A percentile compares a stretch with the other conserved stretches of the same genome.
Evolutionary conservation across 192 early-diverging fungal species (phyloP).

Genomic region (Pilobolus umbonatus): DNA sequence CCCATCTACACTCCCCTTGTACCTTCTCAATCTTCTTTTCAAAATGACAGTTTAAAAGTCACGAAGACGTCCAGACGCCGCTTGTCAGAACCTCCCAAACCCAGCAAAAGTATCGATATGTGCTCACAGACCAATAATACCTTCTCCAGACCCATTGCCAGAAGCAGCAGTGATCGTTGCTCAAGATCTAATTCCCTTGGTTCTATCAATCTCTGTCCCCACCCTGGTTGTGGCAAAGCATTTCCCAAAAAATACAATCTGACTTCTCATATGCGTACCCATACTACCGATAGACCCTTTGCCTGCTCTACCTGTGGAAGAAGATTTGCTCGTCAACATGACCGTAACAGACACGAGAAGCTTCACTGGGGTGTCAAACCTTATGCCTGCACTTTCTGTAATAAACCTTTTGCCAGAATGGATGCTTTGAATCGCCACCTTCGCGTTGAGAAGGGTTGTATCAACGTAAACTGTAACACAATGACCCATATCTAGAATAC

Average conservation of each 20-base stretch:
- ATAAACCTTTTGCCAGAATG: conserved; percentile 67
- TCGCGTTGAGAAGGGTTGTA: conserved; percentile 31
- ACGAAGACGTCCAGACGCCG: conserved; percentile 15
- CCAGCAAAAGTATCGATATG: neutral
- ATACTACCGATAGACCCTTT: conserved; percentile 74
- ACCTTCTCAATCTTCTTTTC: neutral
- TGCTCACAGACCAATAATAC: neutral
- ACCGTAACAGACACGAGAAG: conserved; percentile 80
- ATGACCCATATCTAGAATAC: too few species aligned
- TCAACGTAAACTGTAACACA: too few species aligned
- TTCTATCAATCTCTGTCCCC: conserved; percentile 7
- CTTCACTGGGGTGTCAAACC: conserved; percentile 70
- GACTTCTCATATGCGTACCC: conserved; percentile 69
- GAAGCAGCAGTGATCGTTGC: conserved; percentile 19
- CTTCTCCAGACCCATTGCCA: conserved; percentile 3
- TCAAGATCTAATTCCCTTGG: neutral
- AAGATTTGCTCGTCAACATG: conserved; percentile 85
- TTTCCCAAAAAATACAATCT: conserved; percentile 77
- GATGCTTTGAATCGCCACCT: conserved; percentile 73
- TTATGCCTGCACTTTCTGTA: conserved; percentile 63
- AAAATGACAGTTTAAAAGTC: neutral
- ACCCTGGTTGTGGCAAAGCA: conserved; percentile 57
- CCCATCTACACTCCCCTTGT: neutral
- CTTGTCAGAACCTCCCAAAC: conserved; percentile 20
- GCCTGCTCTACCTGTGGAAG: conserved; percentile 66